Conservation (phyloP, 73 alveolate genomes). For the Chromera velia region DNA sequence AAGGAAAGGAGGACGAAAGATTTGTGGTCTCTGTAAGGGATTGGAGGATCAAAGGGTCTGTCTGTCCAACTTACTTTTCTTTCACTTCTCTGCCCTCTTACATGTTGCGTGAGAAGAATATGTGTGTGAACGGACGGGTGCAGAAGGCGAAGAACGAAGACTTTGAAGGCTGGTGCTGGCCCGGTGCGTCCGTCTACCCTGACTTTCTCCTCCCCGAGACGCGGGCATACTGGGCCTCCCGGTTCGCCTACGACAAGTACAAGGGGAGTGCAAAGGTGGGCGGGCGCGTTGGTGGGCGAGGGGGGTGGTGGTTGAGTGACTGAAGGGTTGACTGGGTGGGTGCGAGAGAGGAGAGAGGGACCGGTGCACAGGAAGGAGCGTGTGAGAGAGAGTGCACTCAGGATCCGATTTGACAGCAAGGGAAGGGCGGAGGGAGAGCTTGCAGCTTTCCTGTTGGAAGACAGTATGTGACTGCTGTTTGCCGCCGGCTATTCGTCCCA, state of each 20-base stretch:
- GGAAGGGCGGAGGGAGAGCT: too few relatives aligned
- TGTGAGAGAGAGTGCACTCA: too few relatives aligned
- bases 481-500: too few relatives aligned
- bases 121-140: background rate
- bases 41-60: too few relatives aligned
- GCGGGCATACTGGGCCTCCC: slow-evolving; percentile 42
- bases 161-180: slow-evolving; percentile 74
- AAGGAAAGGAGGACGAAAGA: too few relatives aligned
- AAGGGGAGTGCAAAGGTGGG: background rate
- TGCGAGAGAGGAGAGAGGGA: too few relatives aligned
- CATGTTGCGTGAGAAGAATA: too few relatives aligned
- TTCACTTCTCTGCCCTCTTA: background rate
- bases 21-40: too few relatives aligned
- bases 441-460: too few relatives aligned
- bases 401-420: too few relatives aligned
- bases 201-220: slow-evolving; percentile 50
- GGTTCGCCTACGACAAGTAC: slow-evolving; percentile 21
- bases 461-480: too few relatives aligned
- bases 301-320: background rate
- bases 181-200: slow-evolving; percentile 68
- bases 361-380: too few relatives aligned
- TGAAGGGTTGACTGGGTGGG: slow-evolving; percentile 22
- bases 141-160: background rate
- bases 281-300: background rate
- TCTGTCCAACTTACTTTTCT: background rate